Conservation (phyloP, 208 protist species). For the Endotrypanum monterogeii region DNA sequence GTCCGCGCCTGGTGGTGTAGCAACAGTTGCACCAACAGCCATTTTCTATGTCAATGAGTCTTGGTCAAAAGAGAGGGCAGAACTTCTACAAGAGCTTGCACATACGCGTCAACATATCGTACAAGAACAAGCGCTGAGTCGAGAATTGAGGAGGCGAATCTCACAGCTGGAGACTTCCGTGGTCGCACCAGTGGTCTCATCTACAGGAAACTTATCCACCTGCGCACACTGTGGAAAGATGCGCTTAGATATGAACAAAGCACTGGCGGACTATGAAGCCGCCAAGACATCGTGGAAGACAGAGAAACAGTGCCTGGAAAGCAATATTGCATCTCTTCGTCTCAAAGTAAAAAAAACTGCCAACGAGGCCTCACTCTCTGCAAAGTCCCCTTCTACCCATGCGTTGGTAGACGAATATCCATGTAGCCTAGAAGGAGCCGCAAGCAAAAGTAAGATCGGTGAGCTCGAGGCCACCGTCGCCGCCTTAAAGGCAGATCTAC, state of each 20-base stretch:
- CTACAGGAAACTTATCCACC: background rate
- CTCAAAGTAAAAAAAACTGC: constrained; percentile 5
- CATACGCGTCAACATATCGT: constrained; percentile 36
- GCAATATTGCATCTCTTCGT: constrained; percentile 24
- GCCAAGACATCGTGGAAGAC: constrained; percentile 20
- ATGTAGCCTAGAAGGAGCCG: constrained; percentile 1
- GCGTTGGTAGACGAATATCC: background rate
- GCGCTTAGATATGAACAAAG: constrained; percentile 25
- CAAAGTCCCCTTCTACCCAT: background rate
- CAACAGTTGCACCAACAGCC: background rate
- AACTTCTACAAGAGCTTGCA: constrained; percentile 44
- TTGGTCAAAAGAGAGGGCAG: constrained; percentile 36
- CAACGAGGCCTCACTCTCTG: background rate
- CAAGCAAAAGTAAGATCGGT: constrained; percentile 31
- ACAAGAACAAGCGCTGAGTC: constrained; percentile 34
- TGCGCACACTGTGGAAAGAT: constrained; percentile 9
- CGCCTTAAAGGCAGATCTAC: constrained; percentile 40
- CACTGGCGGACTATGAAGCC: constrained; percentile 8
- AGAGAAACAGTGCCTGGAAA: constrained; percentile 26
- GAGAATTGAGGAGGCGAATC: constrained; percentile 29
- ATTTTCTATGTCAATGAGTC: constrained; percentile 17
- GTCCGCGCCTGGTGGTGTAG: background rate
- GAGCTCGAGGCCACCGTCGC: constrained; percentile 43
- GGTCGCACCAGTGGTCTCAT: constrained; percentile 8
- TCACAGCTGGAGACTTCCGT: constrained; percentile 28